These are phyloP conservation scores for Phytophthora europaea DNA, from an alignment of 352 stramenopile genomes.

Conservation along the genomic window DNA sequence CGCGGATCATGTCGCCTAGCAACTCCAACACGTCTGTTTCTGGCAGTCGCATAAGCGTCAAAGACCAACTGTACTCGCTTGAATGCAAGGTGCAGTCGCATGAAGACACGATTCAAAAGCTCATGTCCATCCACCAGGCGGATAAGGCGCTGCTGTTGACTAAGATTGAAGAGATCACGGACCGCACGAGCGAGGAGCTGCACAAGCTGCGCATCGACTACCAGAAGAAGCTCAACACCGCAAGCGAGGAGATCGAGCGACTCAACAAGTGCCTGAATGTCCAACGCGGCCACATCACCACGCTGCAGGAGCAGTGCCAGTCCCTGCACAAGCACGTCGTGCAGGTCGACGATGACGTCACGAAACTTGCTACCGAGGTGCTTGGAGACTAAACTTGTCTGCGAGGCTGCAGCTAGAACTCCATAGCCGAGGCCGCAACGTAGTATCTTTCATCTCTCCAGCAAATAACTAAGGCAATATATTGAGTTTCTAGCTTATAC, in stretches of 20 bases:
- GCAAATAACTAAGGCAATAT: slow-evolving; percentile 31
- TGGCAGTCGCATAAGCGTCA: slow-evolving; percentile 69
- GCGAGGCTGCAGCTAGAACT: not conserved
- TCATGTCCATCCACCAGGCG: slow-evolving; percentile 86
- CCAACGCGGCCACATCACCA: slow-evolving; percentile 86
- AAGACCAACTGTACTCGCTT: slow-evolving; percentile 83
- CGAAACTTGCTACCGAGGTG: slow-evolving; percentile 85
- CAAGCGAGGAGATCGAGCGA: slow-evolving; percentile 84
- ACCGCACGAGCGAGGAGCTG: slow-evolving; percentile 81
- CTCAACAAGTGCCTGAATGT: slow-evolving; percentile 89
- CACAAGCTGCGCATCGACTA: slow-evolving; percentile 83
- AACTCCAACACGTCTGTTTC: slow-evolving; percentile 53
- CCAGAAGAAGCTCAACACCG: slow-evolving; percentile 86
- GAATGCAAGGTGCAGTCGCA: slow-evolving; percentile 85
- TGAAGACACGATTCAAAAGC: slow-evolving; percentile 86
- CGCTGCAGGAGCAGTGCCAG: slow-evolving; percentile 85
- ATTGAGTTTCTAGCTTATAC: slow-evolving; percentile 11
- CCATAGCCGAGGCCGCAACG: slow-evolving; percentile 2
- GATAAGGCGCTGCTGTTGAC: slow-evolving; percentile 80
- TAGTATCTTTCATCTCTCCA: slow-evolving; percentile 10
- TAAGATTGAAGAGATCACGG: slow-evolving; percentile 87
- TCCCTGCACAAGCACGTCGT: slow-evolving; percentile 88
- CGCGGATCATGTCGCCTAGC: slow-evolving; percentile 65
- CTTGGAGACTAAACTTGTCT: slow-evolving; percentile 62
- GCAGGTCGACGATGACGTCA: slow-evolving; percentile 88